Base-by-base conservation (phyloP, 2,329 filamentous ascomycete genomes). In the Neopestalotiopsis clavispora region DNA sequence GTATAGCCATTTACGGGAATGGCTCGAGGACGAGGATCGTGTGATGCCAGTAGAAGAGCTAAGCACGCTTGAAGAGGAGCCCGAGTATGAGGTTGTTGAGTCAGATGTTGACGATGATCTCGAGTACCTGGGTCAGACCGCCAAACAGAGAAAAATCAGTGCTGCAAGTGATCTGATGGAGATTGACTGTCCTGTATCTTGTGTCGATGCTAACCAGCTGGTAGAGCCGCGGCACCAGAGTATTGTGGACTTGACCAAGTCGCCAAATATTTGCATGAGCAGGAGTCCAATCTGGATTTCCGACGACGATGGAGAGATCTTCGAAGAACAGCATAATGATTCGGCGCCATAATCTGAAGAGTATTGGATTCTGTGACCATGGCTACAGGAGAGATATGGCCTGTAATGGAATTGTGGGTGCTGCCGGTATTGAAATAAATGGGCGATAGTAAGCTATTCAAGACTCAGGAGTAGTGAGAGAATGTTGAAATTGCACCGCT, bases 1-100 rank as follows among this genome's bases (percentile, higher is more conserved):
- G 0, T 88, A 85, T 70, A 75, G 76, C n/a, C 84, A 87, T 63
- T 73, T 89, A 9, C 77, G 83, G 20, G 70, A 76, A 7, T 86
- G 83, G 79, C 74, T 89, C 1, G 75, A 86, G 14, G 70, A 76
- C 1, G 74, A 81, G 23, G 87, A 89, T 67, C 76, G 79, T 0
- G 74, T 84, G 20, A 69, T 59, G 42, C 17, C 71, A 30, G 7
- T 64, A 0, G 68, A 70, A 20, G 70, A 74, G 1, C 65, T 75
- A 10, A 28, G 12, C 34, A 56, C 7, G 28, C 14, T 32, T 13
- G 57, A 63, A 17, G 66, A 67, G n/a, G 52, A 59, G n/a, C 14
- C 57, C 13, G 66, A 67, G 28, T 49, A 58, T 17, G 58, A 62
- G 4, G 20, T 63, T 13, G 58, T 63, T 9, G 59, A 49, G 40